These are phyloP conservation scores for Marasmius sp. DNA, from an alignment of 1,284 basidiomycete species.

Conservation along the genomic window DNA sequence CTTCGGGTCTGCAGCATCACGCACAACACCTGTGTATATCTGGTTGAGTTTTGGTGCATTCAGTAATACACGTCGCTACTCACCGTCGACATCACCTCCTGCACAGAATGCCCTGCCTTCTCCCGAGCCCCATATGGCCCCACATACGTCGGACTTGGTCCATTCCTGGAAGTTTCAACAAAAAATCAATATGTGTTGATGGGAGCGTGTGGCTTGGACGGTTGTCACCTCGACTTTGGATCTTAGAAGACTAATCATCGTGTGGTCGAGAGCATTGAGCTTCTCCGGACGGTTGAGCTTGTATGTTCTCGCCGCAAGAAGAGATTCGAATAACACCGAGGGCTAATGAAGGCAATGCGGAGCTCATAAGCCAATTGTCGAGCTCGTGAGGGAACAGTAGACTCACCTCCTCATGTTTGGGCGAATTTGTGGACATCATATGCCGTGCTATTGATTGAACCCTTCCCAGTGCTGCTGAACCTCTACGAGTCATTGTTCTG, in stretches of 20 bases:
- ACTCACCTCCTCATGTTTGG: conserved; percentile 32
- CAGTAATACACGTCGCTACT: conserved; percentile 28
- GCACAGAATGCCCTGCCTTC: conserved; percentile 88
- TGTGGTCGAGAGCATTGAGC: conserved; percentile 83
- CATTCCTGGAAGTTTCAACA: conserved; percentile 54
- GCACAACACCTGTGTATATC: conserved; percentile 50
- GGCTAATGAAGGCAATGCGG: conserved; percentile 33
- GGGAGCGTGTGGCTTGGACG: conserved; percentile 1
- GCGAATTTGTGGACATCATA: conserved; percentile 47
- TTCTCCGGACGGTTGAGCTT: conserved; percentile 83
- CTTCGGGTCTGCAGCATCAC: conserved; percentile 43
- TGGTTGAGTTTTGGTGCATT: conserved; percentile 10
- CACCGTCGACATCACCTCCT: conserved; percentile 91
- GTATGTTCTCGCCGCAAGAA: conserved; percentile 64
- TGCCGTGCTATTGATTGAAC: conserved; percentile 60
- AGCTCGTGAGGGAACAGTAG: conserved; percentile 1
- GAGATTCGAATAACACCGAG: conserved; percentile 70
- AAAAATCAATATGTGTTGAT: conserved; percentile 6
- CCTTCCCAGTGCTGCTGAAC: conserved; percentile 42
- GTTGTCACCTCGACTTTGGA: conserved; percentile 71
- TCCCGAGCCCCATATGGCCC: conserved; percentile 79
- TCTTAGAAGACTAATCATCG: conserved; percentile 79
- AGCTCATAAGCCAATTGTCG: conserved; percentile 10
- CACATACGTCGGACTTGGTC: conserved; percentile 72
- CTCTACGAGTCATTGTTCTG: conserved; percentile 46